Conservation (phyloP, 148 eudicot species). For the Persicaria tinctoria region DNA sequence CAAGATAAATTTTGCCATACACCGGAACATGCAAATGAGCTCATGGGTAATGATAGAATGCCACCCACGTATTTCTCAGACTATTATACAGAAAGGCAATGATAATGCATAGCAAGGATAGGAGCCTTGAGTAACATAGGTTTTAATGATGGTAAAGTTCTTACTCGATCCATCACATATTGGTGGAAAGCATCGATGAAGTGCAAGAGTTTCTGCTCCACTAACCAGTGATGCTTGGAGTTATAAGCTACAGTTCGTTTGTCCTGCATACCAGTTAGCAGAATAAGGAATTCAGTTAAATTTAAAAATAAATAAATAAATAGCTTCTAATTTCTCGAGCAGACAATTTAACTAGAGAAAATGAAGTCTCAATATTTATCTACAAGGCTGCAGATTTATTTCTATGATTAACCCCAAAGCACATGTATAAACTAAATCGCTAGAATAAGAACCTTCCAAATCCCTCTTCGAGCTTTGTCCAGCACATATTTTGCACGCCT, state of each 20-base stretch:
- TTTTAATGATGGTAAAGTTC: conserved; percentile 16
- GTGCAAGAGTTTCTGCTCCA: conserved; percentile 92
- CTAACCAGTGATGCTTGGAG: conserved; percentile 74
- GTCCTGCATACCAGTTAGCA: conserved; percentile 33
- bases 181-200: conserved; percentile 99
- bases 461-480: conserved; percentile 93
- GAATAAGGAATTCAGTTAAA: neutral
- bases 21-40: neutral
- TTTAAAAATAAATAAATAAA: neutral
- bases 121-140: conserved; percentile 4
- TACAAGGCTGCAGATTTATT: conserved; percentile 14
- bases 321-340: neutral
- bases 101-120: neutral
- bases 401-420: neutral
- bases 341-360: neutral
- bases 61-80: neutral
- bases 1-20: neutral
- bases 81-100: conserved; percentile 1
- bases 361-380: neutral
- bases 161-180: conserved; percentile 98
- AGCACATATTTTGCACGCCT: conserved; percentile 92
- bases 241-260: conserved; percentile 49
- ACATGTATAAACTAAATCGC: conserved; percentile 2
- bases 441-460: conserved; percentile 73
- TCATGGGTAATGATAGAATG: neutral